These are phyloP conservation scores for Cladosporium velox DNA, from an alignment of 2,329 filamentous ascomycete genomes.

Conservation along the genomic window DNA sequence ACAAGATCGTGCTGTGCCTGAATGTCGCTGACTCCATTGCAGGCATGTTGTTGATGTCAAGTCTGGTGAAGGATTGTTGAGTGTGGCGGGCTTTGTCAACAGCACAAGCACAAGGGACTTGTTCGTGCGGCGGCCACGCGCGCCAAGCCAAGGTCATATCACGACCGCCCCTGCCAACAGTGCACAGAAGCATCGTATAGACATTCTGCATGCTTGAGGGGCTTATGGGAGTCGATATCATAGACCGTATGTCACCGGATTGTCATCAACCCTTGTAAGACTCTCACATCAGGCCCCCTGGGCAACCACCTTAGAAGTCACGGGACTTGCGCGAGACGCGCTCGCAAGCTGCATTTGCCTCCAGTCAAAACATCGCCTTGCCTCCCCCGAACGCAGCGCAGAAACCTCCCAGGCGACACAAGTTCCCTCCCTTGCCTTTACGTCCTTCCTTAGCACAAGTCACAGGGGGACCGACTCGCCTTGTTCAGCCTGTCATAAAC, in stretches of 20 bases:
- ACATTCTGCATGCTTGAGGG: background rate
- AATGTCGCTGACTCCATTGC: background rate
- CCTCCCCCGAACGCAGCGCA: background rate
- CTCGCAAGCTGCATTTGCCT: background rate
- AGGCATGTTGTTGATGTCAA: background rate
- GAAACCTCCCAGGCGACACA: background rate
- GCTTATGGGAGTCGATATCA: constrained; percentile 1
- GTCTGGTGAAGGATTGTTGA: background rate
- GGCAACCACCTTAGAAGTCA: background rate
- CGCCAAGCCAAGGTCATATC: constrained; percentile 10
- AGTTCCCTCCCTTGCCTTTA: background rate
- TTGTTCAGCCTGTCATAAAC: background rate
- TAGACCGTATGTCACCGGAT: background rate
- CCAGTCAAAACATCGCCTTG: background rate
- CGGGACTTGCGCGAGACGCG: background rate
- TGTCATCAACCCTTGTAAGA: background rate
- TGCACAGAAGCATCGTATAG: background rate
- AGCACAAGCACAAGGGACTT: constrained; percentile 12
- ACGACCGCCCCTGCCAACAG: background rate
- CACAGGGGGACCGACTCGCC: background rate
- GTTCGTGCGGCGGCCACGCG: background rate
- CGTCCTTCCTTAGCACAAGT: background rate
- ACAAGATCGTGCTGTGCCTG: background rate
- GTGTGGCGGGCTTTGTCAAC: constrained; percentile 5
- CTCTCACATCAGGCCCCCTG: background rate